phyloP scores from a whole-genome alignment of 2,329 filamentous ascomycete genomes.

The Paracamarosporium sp. region DNA sequence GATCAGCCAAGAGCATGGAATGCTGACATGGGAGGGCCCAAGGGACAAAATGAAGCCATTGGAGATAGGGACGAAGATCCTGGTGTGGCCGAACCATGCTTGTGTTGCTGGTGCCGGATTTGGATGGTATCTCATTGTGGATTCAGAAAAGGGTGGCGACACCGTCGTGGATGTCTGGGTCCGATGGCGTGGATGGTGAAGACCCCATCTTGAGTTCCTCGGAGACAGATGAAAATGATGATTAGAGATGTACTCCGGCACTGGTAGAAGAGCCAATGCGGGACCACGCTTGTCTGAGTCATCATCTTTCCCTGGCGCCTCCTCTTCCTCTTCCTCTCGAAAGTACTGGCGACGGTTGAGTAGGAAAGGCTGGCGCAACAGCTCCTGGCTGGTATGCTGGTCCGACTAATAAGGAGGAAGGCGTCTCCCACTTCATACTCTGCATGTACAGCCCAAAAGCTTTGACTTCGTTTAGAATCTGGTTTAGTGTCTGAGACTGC shows the following conservation, averaged over 20 bases:
- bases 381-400: slow-evolving; percentile 20
- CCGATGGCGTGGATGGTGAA: slow-evolving; percentile 73
- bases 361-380: background rate
- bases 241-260: background rate
- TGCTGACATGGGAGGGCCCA: slow-evolving; percentile 66
- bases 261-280: background rate
- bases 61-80: slow-evolving; percentile 20
- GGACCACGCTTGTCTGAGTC: slow-evolving; percentile 9
- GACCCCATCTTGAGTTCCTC: background rate
- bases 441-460: slow-evolving; percentile 29
- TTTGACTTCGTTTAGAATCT: slow-evolving; percentile 36
- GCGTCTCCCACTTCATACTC: slow-evolving; percentile 38
- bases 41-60: slow-evolving; percentile 43
- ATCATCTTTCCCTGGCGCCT: slow-evolving; percentile 8
- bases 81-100: slow-evolving; percentile 81
- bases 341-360: slow-evolving; percentile 2
- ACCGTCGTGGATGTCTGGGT: slow-evolving; percentile 77
- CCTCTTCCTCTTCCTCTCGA: background rate
- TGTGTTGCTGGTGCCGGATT: slow-evolving; percentile 77
- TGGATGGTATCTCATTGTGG: slow-evolving; percentile 76
- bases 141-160: slow-evolving; percentile 61
- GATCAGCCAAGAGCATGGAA: slow-evolving; percentile 80
- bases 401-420: slow-evolving; percentile 11
- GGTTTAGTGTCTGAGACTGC: slow-evolving; percentile 36
- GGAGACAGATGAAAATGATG: background rate